These are phyloP conservation scores for Carex arenaria DNA, from an alignment of 202 grass and related monocot genomes.

Conservation along the genomic window DNA sequence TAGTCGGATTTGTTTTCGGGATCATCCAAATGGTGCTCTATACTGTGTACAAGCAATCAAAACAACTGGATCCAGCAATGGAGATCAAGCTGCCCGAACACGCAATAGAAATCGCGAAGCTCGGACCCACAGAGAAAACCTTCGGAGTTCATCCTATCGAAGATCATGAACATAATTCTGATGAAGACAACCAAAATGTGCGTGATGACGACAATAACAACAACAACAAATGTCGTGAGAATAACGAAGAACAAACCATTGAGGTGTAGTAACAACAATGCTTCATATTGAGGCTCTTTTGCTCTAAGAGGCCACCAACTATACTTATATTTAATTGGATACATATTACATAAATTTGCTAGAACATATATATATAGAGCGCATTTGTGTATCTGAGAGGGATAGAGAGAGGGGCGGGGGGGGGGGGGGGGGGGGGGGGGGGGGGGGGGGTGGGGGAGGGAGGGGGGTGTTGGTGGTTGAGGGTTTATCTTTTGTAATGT, in stretches of 20 bases:
- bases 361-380: background rate
- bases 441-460: no score
- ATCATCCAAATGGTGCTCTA: slow-evolving; percentile 73
- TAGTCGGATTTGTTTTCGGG: slow-evolving; percentile 73
- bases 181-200: background rate
- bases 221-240: background rate
- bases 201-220: background rate
- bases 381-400: background rate
- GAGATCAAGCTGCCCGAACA: slow-evolving; percentile 58
- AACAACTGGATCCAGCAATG: background rate
- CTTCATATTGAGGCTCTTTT: slow-evolving; percentile 22
- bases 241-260: background rate
- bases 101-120: slow-evolving; percentile 28
- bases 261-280: slow-evolving; percentile 7
- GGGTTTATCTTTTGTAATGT: slow-evolving; percentile 1
- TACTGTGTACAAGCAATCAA: slow-evolving; percentile 43
- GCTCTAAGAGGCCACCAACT: background rate
- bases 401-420: background rate
- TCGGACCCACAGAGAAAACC: slow-evolving; percentile 9
- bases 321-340: background rate
- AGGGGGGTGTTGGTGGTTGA: no score
- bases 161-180: background rate
- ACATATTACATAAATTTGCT: slow-evolving; percentile 8
- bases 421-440: no score
- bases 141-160: slow-evolving; percentile 75